Percentiles rank a stretch among this genome's conserved stretches.
These are phyloP conservation scores for Backusella psychrophila DNA, from an alignment of 192 early-diverging fungal species.

Conservation along the genomic window DNA sequence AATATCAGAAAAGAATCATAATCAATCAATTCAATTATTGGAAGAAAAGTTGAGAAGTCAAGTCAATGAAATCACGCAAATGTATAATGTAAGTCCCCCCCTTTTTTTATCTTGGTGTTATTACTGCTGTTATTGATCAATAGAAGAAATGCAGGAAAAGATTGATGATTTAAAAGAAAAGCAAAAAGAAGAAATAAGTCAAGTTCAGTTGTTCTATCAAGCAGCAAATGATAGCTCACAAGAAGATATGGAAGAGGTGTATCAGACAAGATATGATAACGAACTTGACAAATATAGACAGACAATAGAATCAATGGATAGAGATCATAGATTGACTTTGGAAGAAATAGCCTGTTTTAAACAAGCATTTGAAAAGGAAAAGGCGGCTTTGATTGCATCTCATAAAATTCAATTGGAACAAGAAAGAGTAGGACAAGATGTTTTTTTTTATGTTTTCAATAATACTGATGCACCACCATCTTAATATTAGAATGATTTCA, in stretches of 20 bases:
- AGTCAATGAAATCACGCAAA: neutral
- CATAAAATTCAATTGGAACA: neutral
- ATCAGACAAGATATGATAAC: neutral
- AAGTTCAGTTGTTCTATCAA: neutral
- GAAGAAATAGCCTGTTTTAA: neutral
- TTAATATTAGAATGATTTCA: neutral
- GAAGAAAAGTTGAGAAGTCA: constrained; percentile 11
- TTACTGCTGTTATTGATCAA: neutral
- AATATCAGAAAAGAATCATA: neutral
- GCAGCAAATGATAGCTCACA: neutral
- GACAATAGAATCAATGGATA: constrained; percentile 1
- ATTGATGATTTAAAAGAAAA: neutral
- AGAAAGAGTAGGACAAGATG: neutral
- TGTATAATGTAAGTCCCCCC: constrained; percentile 8
- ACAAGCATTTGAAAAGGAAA: constrained; percentile 12
- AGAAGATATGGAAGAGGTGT: neutral
- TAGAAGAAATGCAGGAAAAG: neutral
- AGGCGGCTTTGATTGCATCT: neutral
- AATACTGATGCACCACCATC: neutral
- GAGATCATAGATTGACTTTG: neutral
- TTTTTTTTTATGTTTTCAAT: neutral
- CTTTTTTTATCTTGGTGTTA: neutral
- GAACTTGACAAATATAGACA: neutral
- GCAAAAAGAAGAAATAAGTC: constrained; percentile 1
- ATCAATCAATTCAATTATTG: neutral